A percentile compares a stretch with the other conserved stretches of the same genome.
phyloP scores from a whole-genome alignment of 306 rosid species.

The Astragalus glycyphyllos region DNA sequence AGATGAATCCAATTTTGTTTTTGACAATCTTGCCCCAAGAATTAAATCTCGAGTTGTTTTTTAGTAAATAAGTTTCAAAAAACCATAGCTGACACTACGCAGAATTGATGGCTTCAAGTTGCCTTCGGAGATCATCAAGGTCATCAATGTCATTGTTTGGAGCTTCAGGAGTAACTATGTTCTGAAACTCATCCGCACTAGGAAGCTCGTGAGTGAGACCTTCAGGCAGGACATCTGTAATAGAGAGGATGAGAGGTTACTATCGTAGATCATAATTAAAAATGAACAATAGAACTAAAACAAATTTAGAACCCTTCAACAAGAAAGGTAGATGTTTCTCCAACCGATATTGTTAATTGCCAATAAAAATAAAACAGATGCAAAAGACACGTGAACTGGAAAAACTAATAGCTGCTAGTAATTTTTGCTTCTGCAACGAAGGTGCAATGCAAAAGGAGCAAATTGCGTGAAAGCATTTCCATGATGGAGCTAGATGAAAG shows the following conservation, averaged over 20 bases:
- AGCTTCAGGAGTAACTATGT: slow-evolving; percentile 41
- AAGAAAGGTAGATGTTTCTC: slow-evolving; percentile 27
- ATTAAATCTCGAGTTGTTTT: no score
- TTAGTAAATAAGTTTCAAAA: neutral
- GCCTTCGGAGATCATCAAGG: slow-evolving; percentile 79
- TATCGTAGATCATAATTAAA: slow-evolving; percentile 5
- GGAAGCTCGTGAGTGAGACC: slow-evolving; percentile 96
- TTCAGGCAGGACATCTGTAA: slow-evolving; percentile 78
- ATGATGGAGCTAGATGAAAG: slow-evolving; percentile 9
- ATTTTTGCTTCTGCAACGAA: slow-evolving; percentile 11
- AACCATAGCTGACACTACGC: slow-evolving; percentile 38
- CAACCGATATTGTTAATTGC: neutral
- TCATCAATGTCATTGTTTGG: slow-evolving; percentile 59
- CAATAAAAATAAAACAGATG: slow-evolving; percentile 4
- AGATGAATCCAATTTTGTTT: no score
- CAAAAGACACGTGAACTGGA: neutral
- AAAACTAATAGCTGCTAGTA: neutral
- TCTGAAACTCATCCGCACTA: slow-evolving; percentile 65
- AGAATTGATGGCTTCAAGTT: slow-evolving; percentile 89
- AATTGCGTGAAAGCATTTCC: slow-evolving; percentile 3
- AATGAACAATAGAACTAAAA: slow-evolving; percentile 20
- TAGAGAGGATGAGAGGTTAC: slow-evolving; percentile 21
- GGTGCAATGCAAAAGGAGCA: neutral
- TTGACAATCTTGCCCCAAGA: no score
- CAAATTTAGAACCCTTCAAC: slow-evolving; percentile 33